Percentiles rank a stretch among this genome's conserved stretches.
Evolutionary conservation across 805 yeast genomes (phyloP).

Genomic region (Candida ponderosae): DNA sequence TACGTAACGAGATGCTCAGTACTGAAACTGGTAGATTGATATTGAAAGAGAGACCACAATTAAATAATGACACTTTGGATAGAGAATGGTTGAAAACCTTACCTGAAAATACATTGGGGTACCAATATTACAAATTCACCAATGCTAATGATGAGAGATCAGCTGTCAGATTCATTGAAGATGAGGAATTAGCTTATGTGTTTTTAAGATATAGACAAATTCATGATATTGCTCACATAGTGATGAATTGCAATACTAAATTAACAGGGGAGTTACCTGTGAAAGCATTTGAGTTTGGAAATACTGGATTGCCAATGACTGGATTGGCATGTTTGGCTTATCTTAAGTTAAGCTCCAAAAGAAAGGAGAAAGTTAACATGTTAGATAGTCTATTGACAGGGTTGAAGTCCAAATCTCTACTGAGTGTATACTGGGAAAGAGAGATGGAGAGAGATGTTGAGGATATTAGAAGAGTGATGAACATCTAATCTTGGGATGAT

Average conservation of each 20-base stretch:
- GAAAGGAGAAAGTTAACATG: conserved; percentile 46
- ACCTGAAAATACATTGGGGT: conserved; percentile 70
- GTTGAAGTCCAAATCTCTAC: conserved; percentile 60
- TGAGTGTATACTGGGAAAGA: conserved; percentile 91
- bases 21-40: conserved; percentile 74
- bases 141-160: conserved; percentile 92
- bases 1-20: conserved; percentile 67
- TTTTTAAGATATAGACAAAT: conserved; percentile 92
- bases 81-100: conserved; percentile 48
- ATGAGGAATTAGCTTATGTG: conserved; percentile 87
- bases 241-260: conserved; percentile 82
- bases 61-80: conserved; percentile 65
- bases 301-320: conserved; percentile 92
- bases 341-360: conserved; percentile 55
- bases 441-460: conserved; percentile 63
- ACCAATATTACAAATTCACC: conserved; percentile 76
- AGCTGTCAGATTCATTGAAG: conserved; percentile 79
- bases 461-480: conserved; percentile 51
- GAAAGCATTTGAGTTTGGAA: conserved; percentile 86
- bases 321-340: conserved; percentile 89
- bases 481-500: no score
- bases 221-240: conserved; percentile 93
- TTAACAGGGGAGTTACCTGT: conserved; percentile 96
- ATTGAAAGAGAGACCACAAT: conserved; percentile 72
- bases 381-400: conserved; percentile 71